Conservation (phyloP, 345 rosid species). For the Sapria himalayana region DNA sequence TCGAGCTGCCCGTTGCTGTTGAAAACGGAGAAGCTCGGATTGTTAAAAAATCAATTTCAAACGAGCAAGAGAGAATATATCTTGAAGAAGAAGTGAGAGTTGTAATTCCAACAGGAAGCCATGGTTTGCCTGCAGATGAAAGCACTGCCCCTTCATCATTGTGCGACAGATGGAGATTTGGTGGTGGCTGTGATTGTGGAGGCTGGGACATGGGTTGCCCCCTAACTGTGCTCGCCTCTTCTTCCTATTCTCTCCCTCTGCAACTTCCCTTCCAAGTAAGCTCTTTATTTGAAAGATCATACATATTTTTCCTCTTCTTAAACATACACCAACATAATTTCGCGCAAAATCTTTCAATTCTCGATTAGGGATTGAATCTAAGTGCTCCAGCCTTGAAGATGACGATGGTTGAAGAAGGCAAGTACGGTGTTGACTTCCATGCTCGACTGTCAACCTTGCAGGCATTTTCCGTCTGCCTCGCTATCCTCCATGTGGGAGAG, state of each 20-base stretch:
- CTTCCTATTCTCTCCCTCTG: slow-evolving; percentile 27
- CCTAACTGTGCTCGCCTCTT: slow-evolving; percentile 43
- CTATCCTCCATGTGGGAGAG: slow-evolving; percentile 37
- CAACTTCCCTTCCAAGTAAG: slow-evolving; percentile 53
- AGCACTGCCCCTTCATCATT: slow-evolving; percentile 48
- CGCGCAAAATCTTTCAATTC: slow-evolving; percentile 5
- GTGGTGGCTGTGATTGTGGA: slow-evolving; percentile 96
- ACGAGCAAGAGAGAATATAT: slow-evolving; percentile 21
- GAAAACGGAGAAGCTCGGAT: slow-evolving; percentile 49
- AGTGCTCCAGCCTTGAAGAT: slow-evolving; percentile 47
- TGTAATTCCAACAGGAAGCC: slow-evolving; percentile 63
- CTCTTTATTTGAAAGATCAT: slow-evolving; percentile 1
- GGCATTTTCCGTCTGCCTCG: slow-evolving; percentile 78
- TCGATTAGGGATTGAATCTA: slow-evolving; percentile 50
- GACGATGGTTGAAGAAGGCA: slow-evolving; percentile 33
- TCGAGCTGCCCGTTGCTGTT: slow-evolving; percentile 43
- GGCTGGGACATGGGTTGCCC: slow-evolving; percentile 99
- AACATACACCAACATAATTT: not conserved
- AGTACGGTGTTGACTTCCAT: slow-evolving; percentile 68
- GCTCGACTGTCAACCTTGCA: slow-evolving; percentile 70
- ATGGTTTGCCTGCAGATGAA: slow-evolving; percentile 42
- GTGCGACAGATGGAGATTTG: slow-evolving; percentile 70
- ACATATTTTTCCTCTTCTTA: not conserved
- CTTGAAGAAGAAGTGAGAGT: slow-evolving; percentile 27
- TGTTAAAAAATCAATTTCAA: slow-evolving; percentile 11